A percentile compares a stretch with the other conserved stretches of the same genome.
Evolutionary conservation across 805 yeast species (phyloP).

Genomic region (Kluyveromyces dobzhanskii): DNA sequence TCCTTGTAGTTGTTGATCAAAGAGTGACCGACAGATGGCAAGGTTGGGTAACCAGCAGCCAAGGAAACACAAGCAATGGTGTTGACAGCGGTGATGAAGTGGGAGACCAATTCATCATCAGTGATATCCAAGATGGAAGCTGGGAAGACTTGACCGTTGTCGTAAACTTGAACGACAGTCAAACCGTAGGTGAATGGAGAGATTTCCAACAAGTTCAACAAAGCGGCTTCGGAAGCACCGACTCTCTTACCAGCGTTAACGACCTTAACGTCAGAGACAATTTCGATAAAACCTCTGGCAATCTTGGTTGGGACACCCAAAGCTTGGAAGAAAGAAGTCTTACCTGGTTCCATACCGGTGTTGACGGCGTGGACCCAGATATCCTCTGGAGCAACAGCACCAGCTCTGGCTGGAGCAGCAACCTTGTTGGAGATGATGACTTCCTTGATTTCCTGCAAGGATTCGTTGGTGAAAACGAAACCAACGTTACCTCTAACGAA

Average conservation of each 20-base stretch:
- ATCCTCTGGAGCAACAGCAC: conserved; percentile 98
- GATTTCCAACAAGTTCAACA: conserved; percentile 98
- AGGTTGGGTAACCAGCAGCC: conserved; percentile 98
- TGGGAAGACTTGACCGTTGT: conserved; percentile 98
- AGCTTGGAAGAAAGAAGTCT: conserved; percentile 99
- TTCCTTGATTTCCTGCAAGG: conserved; percentile 89
- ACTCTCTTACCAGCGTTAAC: conserved; percentile 80
- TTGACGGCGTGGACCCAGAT: conserved; percentile 98
- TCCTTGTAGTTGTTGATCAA: conserved; percentile 99
- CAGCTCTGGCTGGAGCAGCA: conserved; percentile 99
- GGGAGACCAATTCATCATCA: conserved; percentile 88
- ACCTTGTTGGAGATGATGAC: conserved; percentile 84
- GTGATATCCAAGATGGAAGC: conserved; percentile 95
- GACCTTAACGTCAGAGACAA: conserved; percentile 93
- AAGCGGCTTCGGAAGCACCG: conserved; percentile 98
- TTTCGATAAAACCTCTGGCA: conserved; percentile 99
- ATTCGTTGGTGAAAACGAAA: conserved; percentile 97
- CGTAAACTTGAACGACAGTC: conserved; percentile 94
- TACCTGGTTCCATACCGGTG: conserved; percentile 99
- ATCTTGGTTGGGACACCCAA: conserved; percentile 99
- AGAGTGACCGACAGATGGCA: conserved; percentile 98
- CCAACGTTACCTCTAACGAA: conserved; percentile 97
- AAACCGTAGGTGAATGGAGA: conserved; percentile 99
- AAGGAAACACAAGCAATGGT: conserved; percentile 93
- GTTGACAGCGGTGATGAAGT: conserved; percentile 88